Base-by-base conservation (phyloP, 1,284 basidiomycete genomes). In the Cerioporus squamosus region DNA sequence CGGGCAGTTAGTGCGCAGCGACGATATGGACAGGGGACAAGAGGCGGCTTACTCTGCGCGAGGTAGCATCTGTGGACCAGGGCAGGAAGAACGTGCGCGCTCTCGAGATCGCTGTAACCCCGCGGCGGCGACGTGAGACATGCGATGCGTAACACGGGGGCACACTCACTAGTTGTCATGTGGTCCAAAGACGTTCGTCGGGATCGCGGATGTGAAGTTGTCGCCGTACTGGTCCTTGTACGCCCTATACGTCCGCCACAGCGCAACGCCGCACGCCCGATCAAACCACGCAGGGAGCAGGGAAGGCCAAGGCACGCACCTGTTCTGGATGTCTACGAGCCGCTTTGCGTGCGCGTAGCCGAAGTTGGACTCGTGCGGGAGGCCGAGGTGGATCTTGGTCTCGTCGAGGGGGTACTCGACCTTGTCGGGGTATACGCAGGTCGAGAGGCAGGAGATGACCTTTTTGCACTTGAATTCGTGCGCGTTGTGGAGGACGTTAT, bases 271-370 rank as follows among this genome's bases (percentile, higher is more conserved):
- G 26, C 31, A 26, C 22, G 22, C 36, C 31, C 42, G 29, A 44
- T 51, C 50, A 57, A 53, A 31, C 45, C 44, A 31, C 51, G 39
- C 39, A 43, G 12, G 15, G 24, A 48, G n/a, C n/a, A 36, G 22
- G 38, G 53, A 36, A 15, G 44, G 24, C n/a, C 24, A 31, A n/a
- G n/a, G 18, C 36, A 70, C 87, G 55, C 62, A 95, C 93, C 90
- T 93, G 70, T 96, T 96, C 71, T 94, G 91, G 1, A 95, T 86
- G 72, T 96, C 94, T 3, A 97, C 93, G 79, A 96, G 83, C n/a
- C 94, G 82, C 77, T 97, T 97, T 36, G 93, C 93, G 66, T 96
- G 90, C 1, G 94, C 90, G 67, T 97, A 97, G 17, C 94, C 94
- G 76, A 93, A 95, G 80, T 96, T 96, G 66, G 90, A 92, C 58